Evolutionary conservation across 331 rosid genomes (phyloP), one percentile per base, ranked within the genome.

Genomic region (Phaseolus coccineus): DNA sequence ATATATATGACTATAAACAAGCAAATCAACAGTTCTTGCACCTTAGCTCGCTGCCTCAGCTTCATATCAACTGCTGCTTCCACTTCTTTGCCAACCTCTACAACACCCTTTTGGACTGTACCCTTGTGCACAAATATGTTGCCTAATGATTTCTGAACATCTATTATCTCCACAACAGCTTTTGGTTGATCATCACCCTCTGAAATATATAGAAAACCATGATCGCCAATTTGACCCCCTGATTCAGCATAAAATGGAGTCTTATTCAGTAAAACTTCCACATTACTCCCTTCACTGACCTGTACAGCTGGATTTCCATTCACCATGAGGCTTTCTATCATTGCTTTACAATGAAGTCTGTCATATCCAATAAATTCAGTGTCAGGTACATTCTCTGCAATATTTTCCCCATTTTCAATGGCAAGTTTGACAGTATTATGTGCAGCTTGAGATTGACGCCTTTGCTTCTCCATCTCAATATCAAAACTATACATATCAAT

Each of bases 221-320:
- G 84, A 82, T 95, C 98, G 74, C 90, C 97, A 72, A 94, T 94
- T 80, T 94, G 98, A 61, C 97, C 98, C 42, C 97, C 98, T 70
- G 98, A 94, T 90, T 94, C 98, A 68, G 97, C 97, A 87, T 92
- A 92, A 88, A 94, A 94, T 52, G 98, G 98, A 69, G 97, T 94
- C 84, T 83, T 84, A 85, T 91, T 87, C 87, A 95, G 81, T 82
- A 92, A 71, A 83, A 95, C 79, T 89, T 92, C 97, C 71, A 92
- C 98, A 67, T 88, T 82, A 77, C 85, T 90, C 81, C 98, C 98
- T 81, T 92, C 87, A 31, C 90, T 80, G 79, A 87, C 98, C 80
- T 79, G 87, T 63, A 48, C 71, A 39, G 90, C 97, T 28, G 92
- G 87, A 79, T 83, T 87, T 37, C 98, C 98, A 83, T 95, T 93